Percentiles rank a stretch among this genome's conserved stretches.
Conservation (phyloP, 2,329 filamentous ascomycete genomes). For the Colletotrichum karsti region DNA sequence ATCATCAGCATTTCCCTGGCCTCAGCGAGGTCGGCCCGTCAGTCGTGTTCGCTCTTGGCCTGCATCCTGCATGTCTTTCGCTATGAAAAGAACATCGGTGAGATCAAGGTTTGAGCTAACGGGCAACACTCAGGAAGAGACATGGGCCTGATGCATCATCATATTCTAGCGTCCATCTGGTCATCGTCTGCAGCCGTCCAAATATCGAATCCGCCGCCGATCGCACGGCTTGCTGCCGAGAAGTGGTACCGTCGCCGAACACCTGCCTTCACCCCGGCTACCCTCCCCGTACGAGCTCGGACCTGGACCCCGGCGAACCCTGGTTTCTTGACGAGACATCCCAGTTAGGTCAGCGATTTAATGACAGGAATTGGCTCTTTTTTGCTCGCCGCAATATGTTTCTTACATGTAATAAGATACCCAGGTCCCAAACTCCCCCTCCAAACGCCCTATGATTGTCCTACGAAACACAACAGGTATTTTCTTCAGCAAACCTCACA, state of each 20-base stretch:
- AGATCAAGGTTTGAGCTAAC: background rate
- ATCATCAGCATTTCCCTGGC: no score
- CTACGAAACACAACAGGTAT: background rate
- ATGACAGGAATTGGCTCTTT: background rate
- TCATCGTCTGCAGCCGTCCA: background rate
- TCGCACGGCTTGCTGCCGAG: constrained; percentile 12
- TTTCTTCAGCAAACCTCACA: background rate
- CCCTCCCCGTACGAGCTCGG: background rate
- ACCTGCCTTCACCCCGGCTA: background rate
- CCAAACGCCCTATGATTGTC: background rate
- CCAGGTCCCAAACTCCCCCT: background rate
- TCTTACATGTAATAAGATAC: constrained; percentile 7
- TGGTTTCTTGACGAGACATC: background rate
- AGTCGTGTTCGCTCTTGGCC: constrained; percentile 2
- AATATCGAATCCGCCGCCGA: background rate
- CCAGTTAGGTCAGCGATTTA: background rate
- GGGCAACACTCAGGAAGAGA: background rate
- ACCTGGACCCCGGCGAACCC: background rate
- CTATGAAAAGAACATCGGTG: constrained; percentile 16
- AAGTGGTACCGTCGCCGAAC: background rate
- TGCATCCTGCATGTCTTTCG: background rate
- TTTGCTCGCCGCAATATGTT: constrained; percentile 7
- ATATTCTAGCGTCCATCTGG: background rate
- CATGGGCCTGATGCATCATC: constrained; percentile 5
- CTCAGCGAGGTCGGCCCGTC: background rate